Conservation (phyloP, 192 early-diverging fungal genomes). For the Umbelopsis sp. region DNA sequence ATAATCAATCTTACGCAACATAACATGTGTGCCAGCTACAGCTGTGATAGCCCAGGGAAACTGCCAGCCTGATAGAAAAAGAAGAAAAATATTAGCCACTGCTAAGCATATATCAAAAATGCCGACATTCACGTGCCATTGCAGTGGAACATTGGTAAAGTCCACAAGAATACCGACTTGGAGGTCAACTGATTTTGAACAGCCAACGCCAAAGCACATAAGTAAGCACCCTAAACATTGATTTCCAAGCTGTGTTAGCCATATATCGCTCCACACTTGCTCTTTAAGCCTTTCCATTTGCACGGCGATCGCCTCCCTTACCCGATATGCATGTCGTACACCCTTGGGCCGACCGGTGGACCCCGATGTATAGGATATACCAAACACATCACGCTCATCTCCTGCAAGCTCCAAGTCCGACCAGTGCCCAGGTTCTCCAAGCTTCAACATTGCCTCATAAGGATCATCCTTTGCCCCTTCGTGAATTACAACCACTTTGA, state of each 20-base stretch:
- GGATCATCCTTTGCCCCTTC: slow-evolving; percentile 31
- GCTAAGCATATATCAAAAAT: slow-evolving; percentile 5
- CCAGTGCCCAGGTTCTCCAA: slow-evolving; percentile 35
- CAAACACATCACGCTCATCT: slow-evolving; percentile 50
- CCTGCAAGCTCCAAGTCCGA: slow-evolving; percentile 46
- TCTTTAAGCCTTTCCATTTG: background rate
- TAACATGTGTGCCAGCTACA: slow-evolving; percentile 43
- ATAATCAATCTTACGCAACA: slow-evolving; percentile 61
- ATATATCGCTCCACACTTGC: background rate
- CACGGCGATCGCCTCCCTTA: background rate
- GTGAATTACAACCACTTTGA: slow-evolving; percentile 26
- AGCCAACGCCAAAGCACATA: slow-evolving; percentile 46
- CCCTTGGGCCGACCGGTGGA: slow-evolving; percentile 64
- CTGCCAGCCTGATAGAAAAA: slow-evolving; percentile 37
- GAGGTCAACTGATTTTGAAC: slow-evolving; percentile 48
- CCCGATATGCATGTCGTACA: slow-evolving; percentile 52
- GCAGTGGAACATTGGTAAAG: slow-evolving; percentile 63
- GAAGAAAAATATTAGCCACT: background rate
- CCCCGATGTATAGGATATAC: slow-evolving; percentile 62
- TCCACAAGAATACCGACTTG: slow-evolving; percentile 54
- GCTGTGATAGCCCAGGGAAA: slow-evolving; percentile 29
- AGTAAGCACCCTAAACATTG: slow-evolving; percentile 45
- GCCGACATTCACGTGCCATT: slow-evolving; percentile 36
- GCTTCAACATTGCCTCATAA: slow-evolving; percentile 51
- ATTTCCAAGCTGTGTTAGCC: background rate